phyloP scores from a whole-genome alignment of 768 basidiomycete species.

The Auricularia sp. region DNA sequence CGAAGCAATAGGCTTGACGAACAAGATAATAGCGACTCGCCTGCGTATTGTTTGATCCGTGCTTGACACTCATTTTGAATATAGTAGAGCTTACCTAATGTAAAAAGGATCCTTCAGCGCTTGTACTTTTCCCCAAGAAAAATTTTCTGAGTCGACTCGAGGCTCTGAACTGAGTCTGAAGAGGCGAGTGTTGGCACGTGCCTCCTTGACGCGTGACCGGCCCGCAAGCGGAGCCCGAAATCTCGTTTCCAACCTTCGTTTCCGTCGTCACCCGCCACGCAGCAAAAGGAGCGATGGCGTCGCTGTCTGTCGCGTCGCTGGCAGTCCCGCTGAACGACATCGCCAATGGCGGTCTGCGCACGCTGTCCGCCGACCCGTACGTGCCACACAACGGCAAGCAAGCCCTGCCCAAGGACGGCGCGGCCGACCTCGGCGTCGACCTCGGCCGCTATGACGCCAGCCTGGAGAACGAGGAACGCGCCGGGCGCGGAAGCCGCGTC shows the following conservation, averaged over 20 bases:
- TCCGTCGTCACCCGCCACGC: background rate
- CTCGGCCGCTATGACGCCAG: slow-evolving; percentile 96
- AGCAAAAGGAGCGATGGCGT: background rate
- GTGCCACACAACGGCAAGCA: background rate
- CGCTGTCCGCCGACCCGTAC: background rate
- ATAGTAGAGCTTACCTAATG: too few species aligned
- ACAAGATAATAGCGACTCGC: too few species aligned
- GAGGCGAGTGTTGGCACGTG: background rate
- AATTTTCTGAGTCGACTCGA: too few species aligned
- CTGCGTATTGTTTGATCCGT: too few species aligned
- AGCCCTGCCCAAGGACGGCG: background rate
- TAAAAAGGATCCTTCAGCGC: too few species aligned
- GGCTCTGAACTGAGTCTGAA: too few species aligned
- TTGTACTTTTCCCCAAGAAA: too few species aligned
- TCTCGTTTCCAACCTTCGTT: background rate
- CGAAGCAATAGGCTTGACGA: too few species aligned
- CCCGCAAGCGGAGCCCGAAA: background rate
- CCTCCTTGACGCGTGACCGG: background rate
- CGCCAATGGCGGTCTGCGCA: background rate
- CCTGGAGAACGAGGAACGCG: slow-evolving; percentile 81
- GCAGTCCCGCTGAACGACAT: background rate
- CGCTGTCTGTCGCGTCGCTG: background rate
- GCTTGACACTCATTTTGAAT: too few species aligned
- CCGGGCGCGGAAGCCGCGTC: slow-evolving; percentile 54
- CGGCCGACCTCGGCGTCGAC: slow-evolving; percentile 31